Evolutionary conservation across 176 grass and related monocot genomes (phyloP).

Genomic region (Neostapfia colusana): DNA sequence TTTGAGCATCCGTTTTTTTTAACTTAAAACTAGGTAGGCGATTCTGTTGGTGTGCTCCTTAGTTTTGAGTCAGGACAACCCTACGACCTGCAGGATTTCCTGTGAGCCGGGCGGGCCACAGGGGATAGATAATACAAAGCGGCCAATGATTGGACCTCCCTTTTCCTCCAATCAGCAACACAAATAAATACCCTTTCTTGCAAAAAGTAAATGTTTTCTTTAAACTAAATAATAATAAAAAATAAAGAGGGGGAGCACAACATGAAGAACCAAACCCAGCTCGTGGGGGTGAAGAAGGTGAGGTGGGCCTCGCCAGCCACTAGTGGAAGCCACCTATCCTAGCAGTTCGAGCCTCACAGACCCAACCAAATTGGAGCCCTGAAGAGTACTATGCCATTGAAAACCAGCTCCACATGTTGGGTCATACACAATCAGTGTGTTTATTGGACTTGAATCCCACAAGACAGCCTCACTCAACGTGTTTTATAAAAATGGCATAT

Average conservation of each 20-base stretch:
- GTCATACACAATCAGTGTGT: neutral
- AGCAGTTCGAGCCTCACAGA: too few species aligned
- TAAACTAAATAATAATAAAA: neutral
- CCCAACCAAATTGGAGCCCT: too few species aligned
- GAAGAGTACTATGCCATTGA: neutral
- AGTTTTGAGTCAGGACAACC: constrained; percentile 32
- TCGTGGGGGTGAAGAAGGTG: neutral
- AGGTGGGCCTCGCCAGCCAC: constrained; percentile 15
- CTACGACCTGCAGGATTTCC: constrained; percentile 8
- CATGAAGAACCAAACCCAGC: neutral
- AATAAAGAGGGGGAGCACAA: neutral
- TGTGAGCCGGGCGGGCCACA: neutral
- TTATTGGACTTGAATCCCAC: neutral
- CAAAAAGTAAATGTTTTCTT: neutral
- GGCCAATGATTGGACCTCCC: constrained; percentile 36
- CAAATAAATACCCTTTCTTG: neutral
- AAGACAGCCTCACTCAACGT: neutral
- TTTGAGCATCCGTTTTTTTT: neutral
- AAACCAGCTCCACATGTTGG: neutral
- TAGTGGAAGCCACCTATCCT: constrained; percentile 33
- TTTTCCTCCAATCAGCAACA: constrained; percentile 26
- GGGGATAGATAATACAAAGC: constrained; percentile 24
- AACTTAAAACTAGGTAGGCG: too few species aligned
- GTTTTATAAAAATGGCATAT: neutral
- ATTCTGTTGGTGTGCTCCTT: neutral